Base-by-base conservation (phyloP, 805 yeast genomes). In the Myxozyma mucilagina region DNA sequence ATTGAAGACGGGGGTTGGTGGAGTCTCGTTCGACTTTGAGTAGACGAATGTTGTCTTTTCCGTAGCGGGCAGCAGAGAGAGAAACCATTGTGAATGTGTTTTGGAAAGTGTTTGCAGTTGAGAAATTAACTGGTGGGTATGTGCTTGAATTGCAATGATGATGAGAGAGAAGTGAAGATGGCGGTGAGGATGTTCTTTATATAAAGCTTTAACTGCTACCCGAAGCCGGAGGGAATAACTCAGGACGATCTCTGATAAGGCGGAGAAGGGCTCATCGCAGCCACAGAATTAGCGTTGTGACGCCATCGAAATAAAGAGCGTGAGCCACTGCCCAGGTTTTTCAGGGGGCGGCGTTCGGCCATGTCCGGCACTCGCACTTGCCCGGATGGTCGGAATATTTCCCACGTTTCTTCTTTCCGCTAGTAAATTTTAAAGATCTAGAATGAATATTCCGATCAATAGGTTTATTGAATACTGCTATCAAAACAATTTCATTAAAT, bases 1-100 rank as follows among this genome's bases (percentile, higher is more conserved):
- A 87, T 75, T 92, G 97, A 32, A 58, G 57, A 70, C 83, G 77
- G 16, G 93, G 91, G 76, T 90, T 82, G 55, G 77, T 65, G 61
- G 88, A 82, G 76, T 90, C 89, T 71, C 87, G 88, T 76, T 84
- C 87, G 69, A 91, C 96, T 77, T 91, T 92, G 70, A 92, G 82
- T 75, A 92, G 89, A 74, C 92, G 90, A 73, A 92, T 97, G 77
- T 90, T 90, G 74, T 85, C 96, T 74, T 92, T 92, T 67, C 97
- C 97, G 80, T 92, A 92, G 35, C 89, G 78, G 32, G 96, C 86
- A 35, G 64, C 56, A n/a, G 70, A 41, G 38, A 67, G 67, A 29
- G 51, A 35, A 42, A 45, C 63, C 66, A 62, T 62, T 55, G 56
- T 47, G 57, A 35, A 14, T 18, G 39, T 38, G 9, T 38, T 31